A percentile compares a stretch with the other conserved stretches of the same genome.
phyloP scores from a whole-genome alignment of 345 rosid genomes.

The Adansonia digitata region DNA sequence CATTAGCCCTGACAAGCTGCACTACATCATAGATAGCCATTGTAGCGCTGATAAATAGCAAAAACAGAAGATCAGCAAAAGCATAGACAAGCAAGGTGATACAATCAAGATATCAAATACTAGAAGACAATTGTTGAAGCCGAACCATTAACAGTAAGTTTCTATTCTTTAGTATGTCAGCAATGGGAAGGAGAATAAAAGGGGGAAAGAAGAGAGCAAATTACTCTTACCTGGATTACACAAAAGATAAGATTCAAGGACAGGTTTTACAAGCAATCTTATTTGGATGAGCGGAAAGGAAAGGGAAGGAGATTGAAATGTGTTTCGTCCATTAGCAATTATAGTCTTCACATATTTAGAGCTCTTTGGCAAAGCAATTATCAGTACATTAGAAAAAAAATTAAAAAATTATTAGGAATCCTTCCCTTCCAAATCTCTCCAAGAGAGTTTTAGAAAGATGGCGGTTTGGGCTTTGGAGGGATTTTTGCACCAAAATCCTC shows the following conservation, averaged over 20 bases:
- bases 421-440: background rate
- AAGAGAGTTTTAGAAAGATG: background rate
- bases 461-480: background rate
- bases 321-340: background rate
- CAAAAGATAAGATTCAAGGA: background rate
- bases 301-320: background rate
- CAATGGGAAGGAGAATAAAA: background rate
- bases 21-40: constrained; percentile 93
- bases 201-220: background rate
- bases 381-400: background rate
- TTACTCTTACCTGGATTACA: background rate
- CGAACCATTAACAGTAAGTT: background rate
- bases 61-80: constrained; percentile 5
- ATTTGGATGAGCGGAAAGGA: background rate
- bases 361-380: background rate
- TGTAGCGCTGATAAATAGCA: constrained; percentile 58
- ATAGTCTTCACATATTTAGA: background rate
- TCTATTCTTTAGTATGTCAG: background rate
- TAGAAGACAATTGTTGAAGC: background rate
- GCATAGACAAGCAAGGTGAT: background rate
- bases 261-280: background rate
- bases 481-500: background rate
- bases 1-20: constrained; percentile 88
- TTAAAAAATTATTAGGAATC: background rate
- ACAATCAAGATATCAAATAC: background rate